phyloP scores from a whole-genome alignment of 306 rosid species.

The Casuarina glauca region DNA sequence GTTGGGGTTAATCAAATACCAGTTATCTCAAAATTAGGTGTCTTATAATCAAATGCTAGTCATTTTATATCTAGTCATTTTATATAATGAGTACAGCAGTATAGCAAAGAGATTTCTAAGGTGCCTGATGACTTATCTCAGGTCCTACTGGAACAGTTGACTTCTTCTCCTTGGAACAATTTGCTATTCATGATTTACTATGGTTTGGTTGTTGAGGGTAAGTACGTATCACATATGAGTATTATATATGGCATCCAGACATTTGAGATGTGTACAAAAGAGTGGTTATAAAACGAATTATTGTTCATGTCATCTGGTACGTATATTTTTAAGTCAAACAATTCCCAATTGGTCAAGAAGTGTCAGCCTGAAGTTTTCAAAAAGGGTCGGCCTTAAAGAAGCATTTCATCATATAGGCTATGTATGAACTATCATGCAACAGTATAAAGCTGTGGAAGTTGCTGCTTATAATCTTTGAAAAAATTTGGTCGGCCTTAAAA shows the following conservation, averaged over 20 bases:
- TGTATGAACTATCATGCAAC: neutral
- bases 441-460: neutral
- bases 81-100: neutral
- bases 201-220: constrained; percentile 79
- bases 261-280: constrained; percentile 9
- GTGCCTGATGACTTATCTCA: constrained; percentile 31
- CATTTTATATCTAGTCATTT: neutral
- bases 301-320: constrained; percentile 18
- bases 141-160: constrained; percentile 89
- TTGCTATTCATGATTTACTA: constrained; percentile 81
- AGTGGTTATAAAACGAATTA: neutral
- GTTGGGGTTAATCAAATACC: neutral
- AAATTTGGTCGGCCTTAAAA: constrained; percentile 1
- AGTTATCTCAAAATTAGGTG: neutral
- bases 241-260: constrained; percentile 17
- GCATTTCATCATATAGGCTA: constrained; percentile 11
- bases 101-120: constrained; percentile 12
- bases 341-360: neutral
- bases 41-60: neutral
- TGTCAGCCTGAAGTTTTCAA: neutral
- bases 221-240: constrained; percentile 32
- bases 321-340: constrained; percentile 8
- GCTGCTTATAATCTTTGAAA: constrained; percentile 8
- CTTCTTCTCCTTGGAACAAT: constrained; percentile 89
- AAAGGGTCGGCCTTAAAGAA: constrained; percentile 6